Evolutionary conservation across 2,329 filamentous ascomycete species (phyloP).

Genomic region (Geoglossum cookeanum): DNA sequence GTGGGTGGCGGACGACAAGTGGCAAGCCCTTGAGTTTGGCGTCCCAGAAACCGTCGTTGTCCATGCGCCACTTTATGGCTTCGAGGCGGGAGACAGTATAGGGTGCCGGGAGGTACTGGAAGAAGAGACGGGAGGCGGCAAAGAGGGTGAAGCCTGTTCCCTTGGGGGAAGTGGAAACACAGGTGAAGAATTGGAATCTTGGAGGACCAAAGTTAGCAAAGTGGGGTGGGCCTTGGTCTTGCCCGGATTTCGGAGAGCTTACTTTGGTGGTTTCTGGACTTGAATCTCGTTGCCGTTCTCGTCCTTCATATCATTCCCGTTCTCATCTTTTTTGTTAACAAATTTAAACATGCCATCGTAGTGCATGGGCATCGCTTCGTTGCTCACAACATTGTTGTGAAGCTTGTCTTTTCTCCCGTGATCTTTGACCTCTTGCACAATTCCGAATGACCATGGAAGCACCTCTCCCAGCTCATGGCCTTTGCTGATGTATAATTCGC

Average conservation of each 20-base stretch:
- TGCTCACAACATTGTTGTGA: slow-evolving; percentile 33
- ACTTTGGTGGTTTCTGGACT: no score
- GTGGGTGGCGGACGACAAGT: slow-evolving; percentile 3
- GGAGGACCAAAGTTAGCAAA: no score
- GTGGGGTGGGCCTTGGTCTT: no score
- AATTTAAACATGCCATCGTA: slow-evolving; percentile 37
- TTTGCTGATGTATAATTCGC: slow-evolving; percentile 27
- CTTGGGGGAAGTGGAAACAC: slow-evolving; percentile 26
- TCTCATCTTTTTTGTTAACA: slow-evolving; percentile 20
- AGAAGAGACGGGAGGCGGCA: slow-evolving; percentile 5
- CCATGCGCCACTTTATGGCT: background rate
- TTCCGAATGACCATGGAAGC: slow-evolving; percentile 33
- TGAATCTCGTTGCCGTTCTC: slow-evolving; percentile 10
- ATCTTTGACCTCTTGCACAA: slow-evolving; percentile 33
- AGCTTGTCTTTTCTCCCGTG: slow-evolving; percentile 22
- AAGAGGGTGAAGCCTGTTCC: slow-evolving; percentile 32
- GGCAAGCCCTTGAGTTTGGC: slow-evolving; percentile 4
- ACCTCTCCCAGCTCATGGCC: slow-evolving; percentile 29
- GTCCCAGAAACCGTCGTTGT: slow-evolving; percentile 4
- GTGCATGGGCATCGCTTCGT: slow-evolving; percentile 38
- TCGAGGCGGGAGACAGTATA: slow-evolving; percentile 1
- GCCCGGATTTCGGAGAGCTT: no score
- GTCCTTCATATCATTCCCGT: slow-evolving; percentile 23
- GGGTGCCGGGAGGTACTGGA: slow-evolving; percentile 3
- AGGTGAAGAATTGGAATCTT: slow-evolving; percentile 34